Base-by-base conservation (phyloP, 2,329 filamentous ascomycete species). In the Lasiodiplodia hormozganensis region DNA sequence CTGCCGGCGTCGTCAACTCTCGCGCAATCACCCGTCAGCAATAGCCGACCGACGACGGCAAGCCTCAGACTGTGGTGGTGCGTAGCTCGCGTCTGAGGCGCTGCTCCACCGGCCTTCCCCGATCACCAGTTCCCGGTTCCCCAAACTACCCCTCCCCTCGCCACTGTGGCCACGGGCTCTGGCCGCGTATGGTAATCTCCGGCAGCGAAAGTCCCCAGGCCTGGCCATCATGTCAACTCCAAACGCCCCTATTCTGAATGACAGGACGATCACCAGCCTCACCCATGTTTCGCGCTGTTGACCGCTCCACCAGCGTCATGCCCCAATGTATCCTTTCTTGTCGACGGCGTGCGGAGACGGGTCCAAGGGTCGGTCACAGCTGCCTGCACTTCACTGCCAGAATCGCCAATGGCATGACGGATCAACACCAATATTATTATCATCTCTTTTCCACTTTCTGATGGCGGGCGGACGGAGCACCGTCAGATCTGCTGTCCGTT, bases 341-440 rank as follows among this genome's bases (percentile, higher is more conserved):
- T 60, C 38, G 3, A 43, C 38, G 40, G 16, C 56, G 23, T n/a
- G 57, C 57, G 16, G 23, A 3, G 38, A 21, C n/a, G n/a, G 11
- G 57, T 5, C 4, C 57, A 31, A 18, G 57, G 8, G 38, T 12
- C 38, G 57, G 57, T 14, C 38, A 23, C 57, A 18, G 57, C 23
- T 21, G 23, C 14, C 12, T 28, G 36, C 25, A 21, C 36, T 10
- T 34, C n/a, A 43, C 23, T 60, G 57, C 28, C 47, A 43, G 11
- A 21, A 16, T 31, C 23, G 38, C 38, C 23, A 40, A 16, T 58
- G n/a, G 57, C 38, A 60, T 47, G 57, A 49, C 7, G 23, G 57
- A 60, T 60, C 57, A 60, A 16, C 57, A 40, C 25, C 57, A 60
- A 60, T 60, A 60, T 28, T 60, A 47, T 60, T 28, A 57, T 57